phyloP scores from a whole-genome alignment of 352 stramenopile species.

The Globisporangium camurandrum region DNA sequence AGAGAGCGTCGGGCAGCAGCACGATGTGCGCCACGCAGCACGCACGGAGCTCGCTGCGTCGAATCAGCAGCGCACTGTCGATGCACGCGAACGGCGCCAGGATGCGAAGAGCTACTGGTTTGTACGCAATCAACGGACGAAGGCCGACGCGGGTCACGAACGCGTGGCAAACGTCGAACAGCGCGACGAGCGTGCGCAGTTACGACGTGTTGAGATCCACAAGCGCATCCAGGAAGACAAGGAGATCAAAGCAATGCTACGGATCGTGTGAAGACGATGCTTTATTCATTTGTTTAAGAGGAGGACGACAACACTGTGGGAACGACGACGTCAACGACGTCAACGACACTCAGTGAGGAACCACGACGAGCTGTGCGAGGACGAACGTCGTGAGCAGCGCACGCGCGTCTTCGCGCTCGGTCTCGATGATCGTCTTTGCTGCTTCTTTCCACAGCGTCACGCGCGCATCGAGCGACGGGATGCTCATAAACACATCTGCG shows the following conservation, averaged over 20 bases:
- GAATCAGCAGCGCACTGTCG: conserved; percentile 25
- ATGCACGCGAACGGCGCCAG: conserved; percentile 29
- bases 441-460: conserved; percentile 73
- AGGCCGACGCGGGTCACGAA: conserved; percentile 17
- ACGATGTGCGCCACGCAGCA: conserved; percentile 20
- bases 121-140: conserved; percentile 43
- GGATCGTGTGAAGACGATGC: conserved; percentile 33
- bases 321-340: background rate
- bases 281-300: background rate
- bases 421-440: conserved; percentile 75
- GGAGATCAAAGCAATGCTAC: conserved; percentile 61
- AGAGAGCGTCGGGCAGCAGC: conserved; percentile 23
- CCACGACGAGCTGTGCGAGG: conserved; percentile 25
- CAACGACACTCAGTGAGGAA: conserved; percentile 9
- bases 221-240: conserved; percentile 54
- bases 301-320: background rate
- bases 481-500: conserved; percentile 76
- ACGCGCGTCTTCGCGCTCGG: conserved; percentile 63
- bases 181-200: conserved; percentile 13
- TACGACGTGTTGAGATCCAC: conserved; percentile 16
- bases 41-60: conserved; percentile 19
- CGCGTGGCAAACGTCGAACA: conserved; percentile 7
- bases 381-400: conserved; percentile 50
- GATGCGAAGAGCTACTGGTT: conserved; percentile 70
- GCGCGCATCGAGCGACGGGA: conserved; percentile 62